Base-by-base conservation (phyloP, 148 eudicot genomes). In the Rhododendron simsii region DNA sequence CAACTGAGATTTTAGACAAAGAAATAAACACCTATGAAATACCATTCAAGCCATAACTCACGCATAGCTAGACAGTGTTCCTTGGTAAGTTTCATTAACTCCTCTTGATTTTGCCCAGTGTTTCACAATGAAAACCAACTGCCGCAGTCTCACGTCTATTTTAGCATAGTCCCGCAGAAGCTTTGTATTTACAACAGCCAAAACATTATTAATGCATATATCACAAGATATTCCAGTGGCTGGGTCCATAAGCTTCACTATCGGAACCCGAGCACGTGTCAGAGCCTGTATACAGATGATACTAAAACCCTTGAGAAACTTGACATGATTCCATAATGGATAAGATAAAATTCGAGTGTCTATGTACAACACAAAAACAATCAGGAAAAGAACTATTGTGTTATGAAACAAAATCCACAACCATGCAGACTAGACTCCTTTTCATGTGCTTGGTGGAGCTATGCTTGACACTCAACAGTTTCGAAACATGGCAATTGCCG, bases 61-160 rank as follows among this genome's bases (percentile, higher is more conserved):
- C 99, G 99, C 98, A 86, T 97, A 97, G 92, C 99, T 97, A 44
- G 99, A 97, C 16, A 97, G 86, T 33, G 99, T 97, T 88, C 99
- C 99, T 61, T 92, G 98, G 86, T 97, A 97, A 81, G 99, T 97
- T 89, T 92, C 96, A 89, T 97, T 97, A 59, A 97, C 95, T 81
- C 93, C 96, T 91, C 99, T 93, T 53, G 94, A 92, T 82, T 97
- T 97, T 9, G 99, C 99, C 99, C 99, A 97, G 67, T 97, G 99
- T 87, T 97, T 97, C 86, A 97, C 96, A 93, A 97, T 93, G 88
- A 94, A 97, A 37, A 94, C 98, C 91, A 97, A 86, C 86, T 95
- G 99, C 82, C 95, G 94, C 83, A 97, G 89, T 87, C 99, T 93
- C 82, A 37, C 89, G 88, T 97, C 99, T 87, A 97, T 94, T 48